phyloP scores from a whole-genome alignment of 495 filamentous ascomycete genomes.

The Patellaria atrata region DNA sequence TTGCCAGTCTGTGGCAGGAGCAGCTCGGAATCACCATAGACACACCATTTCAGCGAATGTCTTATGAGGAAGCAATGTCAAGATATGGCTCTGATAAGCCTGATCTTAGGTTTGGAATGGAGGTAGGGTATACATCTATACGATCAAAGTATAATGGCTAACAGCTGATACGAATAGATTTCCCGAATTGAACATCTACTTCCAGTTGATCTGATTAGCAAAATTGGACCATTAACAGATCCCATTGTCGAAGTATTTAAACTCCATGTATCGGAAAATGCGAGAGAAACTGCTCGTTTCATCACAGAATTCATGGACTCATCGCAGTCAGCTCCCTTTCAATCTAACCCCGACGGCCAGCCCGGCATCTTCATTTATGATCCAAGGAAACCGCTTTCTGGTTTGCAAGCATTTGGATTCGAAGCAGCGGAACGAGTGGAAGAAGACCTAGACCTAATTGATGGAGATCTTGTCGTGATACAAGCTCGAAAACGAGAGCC shows the following conservation, averaged over 20 bases:
- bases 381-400: conserved; percentile 50
- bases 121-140: conserved; percentile 25
- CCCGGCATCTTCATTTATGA: conserved; percentile 67
- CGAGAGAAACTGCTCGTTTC: conserved; percentile 40
- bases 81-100: conserved; percentile 84
- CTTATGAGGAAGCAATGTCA: conserved; percentile 68
- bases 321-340: conserved; percentile 44
- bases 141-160: conserved; percentile 8
- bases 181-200: conserved; percentile 45
- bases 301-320: conserved; percentile 53
- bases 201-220: conserved; percentile 49
- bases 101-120: conserved; percentile 53
- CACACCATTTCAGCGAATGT: conserved; percentile 40
- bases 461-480: conserved; percentile 65
- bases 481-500: conserved; percentile 56
- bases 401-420: conserved; percentile 59
- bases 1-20: conserved; percentile 41
- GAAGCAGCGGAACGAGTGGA: conserved; percentile 48
- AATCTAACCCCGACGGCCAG: conserved; percentile 49
- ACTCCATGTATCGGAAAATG: conserved; percentile 35
- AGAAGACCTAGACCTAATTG: conserved; percentile 36
- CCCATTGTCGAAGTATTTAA: conserved; percentile 62
- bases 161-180: conserved; percentile 39
- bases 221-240: conserved; percentile 48
- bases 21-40: conserved; percentile 22